phyloP scores from a whole-genome alignment of 495 filamentous ascomycete species.

The Neurospora sp. region DNA sequence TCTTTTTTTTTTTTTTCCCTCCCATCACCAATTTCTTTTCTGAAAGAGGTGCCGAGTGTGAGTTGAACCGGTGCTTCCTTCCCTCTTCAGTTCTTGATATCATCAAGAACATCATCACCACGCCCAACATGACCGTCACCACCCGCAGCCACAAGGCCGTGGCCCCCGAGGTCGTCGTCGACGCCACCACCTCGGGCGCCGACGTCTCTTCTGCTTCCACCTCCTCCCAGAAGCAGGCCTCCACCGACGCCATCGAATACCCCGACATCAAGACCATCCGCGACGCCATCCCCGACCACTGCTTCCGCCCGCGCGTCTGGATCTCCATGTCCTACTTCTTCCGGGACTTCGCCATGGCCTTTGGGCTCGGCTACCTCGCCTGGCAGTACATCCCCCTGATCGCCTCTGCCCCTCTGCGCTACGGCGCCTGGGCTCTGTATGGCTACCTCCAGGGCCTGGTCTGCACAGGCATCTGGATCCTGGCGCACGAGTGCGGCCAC shows the following conservation, averaged over 20 bases:
- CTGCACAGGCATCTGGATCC: constrained; percentile 74
- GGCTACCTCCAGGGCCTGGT: constrained; percentile 66
- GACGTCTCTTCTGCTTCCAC: neutral
- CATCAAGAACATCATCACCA: neutral
- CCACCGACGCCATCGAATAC: constrained; percentile 43
- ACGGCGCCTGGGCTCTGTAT: constrained; percentile 53
- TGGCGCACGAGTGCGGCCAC: constrained; percentile 83
- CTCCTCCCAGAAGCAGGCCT: too few species aligned
- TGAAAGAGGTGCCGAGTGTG: neutral
- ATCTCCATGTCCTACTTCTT: constrained; percentile 55
- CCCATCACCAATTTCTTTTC: neutral
- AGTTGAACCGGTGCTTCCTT: neutral
- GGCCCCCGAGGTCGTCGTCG: neutral
- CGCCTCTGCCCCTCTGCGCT: constrained; percentile 45
- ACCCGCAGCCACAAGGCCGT: neutral
- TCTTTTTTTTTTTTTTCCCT: neutral
- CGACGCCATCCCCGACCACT: constrained; percentile 71
- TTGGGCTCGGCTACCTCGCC: constrained; percentile 52
- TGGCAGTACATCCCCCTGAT: constrained; percentile 50
- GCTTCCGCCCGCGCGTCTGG: constrained; percentile 61
- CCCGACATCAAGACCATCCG: constrained; percentile 66
- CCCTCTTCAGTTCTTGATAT: neutral
- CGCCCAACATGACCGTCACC: neutral
- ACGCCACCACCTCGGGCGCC: neutral
- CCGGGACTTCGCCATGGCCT: constrained; percentile 55